A percentile compares a stretch with the other conserved stretches of the same genome.
Evolutionary conservation across 1,139 yeast genomes (phyloP).

Genomic region (Geotrichum armillariae): DNA sequence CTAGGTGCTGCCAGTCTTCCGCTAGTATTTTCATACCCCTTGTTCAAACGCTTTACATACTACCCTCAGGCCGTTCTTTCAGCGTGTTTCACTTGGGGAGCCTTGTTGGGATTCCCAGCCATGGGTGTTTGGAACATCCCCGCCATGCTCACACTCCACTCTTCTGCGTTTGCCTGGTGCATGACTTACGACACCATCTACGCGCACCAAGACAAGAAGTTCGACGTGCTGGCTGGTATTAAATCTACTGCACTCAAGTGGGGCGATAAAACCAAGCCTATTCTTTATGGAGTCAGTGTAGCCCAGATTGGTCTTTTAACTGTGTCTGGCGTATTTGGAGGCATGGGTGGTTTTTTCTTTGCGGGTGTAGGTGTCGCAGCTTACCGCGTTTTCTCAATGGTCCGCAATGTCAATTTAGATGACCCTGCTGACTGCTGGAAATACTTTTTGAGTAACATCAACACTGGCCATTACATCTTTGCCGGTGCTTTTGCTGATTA

Average conservation of each 20-base stretch:
- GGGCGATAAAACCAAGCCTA: constrained; percentile 75
- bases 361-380: constrained; percentile 68
- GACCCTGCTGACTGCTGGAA: constrained; percentile 81
- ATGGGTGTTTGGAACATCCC: constrained; percentile 75
- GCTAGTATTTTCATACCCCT: constrained; percentile 82
- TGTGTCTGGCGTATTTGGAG: constrained; percentile 75
- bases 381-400: constrained; percentile 64
- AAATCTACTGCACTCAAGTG: constrained; percentile 94
- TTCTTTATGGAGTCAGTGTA: constrained; percentile 59
- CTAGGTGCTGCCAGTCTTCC: constrained; percentile 81
- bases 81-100: constrained; percentile 93
- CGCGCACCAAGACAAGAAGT: constrained; percentile 94
- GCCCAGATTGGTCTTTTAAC: constrained; percentile 67
- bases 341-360: constrained; percentile 83
- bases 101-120: constrained; percentile 91
- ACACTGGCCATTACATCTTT: constrained; percentile 78
- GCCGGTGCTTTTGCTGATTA: constrained; percentile 79
- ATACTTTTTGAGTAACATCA: constrained; percentile 72
- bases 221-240: constrained; percentile 85
- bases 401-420: constrained; percentile 71
- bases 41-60: constrained; percentile 90
- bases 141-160: constrained; percentile 75
- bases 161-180: constrained; percentile 86
- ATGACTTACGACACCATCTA: constrained; percentile 94
- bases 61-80: constrained; percentile 88